Conservation (phyloP, 2,329 filamentous ascomycete species). For the Lachnellula occidentalis region DNA sequence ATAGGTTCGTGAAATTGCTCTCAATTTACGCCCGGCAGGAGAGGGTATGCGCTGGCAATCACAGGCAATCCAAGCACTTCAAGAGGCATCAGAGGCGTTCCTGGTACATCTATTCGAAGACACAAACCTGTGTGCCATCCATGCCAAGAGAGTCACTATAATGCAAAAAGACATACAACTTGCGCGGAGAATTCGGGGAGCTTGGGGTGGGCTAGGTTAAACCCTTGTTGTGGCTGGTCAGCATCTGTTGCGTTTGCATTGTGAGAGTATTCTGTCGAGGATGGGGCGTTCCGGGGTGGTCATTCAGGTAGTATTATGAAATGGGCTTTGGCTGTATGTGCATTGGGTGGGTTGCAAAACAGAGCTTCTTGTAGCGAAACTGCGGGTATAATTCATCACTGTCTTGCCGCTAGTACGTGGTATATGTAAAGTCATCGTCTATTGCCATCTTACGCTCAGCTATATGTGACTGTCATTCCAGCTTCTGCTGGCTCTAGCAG, state of each 20-base stretch:
- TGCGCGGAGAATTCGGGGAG: conserved; percentile 71
- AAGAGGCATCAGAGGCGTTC: conserved; percentile 95
- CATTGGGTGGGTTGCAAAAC: neutral
- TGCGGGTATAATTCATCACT: neutral
- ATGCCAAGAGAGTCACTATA: conserved; percentile 93
- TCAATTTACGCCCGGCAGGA: conserved; percentile 55
- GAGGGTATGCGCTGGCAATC: conserved; percentile 89
- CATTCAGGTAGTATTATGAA: conserved; percentile 2
- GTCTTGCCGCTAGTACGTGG: neutral
- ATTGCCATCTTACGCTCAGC: conserved; percentile 11
- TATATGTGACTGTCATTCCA: conserved; percentile 28
- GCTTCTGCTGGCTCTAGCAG: conserved; percentile 83
- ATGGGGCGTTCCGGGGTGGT: conserved; percentile 7
- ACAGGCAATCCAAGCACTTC: conserved; percentile 85
- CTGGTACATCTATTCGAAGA: conserved; percentile 95
- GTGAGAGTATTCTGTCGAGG: conserved; percentile 1
- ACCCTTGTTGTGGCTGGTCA: neutral
- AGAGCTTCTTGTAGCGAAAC: neutral
- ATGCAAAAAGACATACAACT: conserved; percentile 98
- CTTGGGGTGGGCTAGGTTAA: conserved; percentile 65
- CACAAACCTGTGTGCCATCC: conserved; percentile 91
- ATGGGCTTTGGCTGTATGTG: neutral
- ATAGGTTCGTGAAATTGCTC: conserved; percentile 66
- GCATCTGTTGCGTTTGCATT: neutral
- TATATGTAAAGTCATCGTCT: neutral